These are phyloP conservation scores for Chrysochromulina tobinii DNA, from an alignment of 78 protist genomes.

Conservation along the genomic window DNA sequence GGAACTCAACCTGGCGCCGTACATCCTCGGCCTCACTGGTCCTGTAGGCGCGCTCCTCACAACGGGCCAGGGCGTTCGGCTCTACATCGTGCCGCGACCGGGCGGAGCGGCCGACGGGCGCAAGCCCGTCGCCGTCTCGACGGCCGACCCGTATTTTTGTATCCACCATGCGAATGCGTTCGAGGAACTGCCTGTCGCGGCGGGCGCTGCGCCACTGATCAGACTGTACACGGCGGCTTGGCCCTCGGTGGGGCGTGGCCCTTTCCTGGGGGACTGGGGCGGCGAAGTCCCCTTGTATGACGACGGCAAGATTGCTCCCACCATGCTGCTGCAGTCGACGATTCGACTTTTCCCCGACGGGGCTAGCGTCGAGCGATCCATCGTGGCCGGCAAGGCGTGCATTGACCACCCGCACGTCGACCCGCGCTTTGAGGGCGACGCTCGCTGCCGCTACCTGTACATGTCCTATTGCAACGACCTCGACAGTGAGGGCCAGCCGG, in stretches of 20 bases:
- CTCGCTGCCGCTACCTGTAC: background rate
- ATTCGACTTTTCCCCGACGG: background rate
- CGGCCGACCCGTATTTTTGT: background rate
- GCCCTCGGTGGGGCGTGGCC: background rate
- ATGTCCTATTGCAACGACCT: background rate
- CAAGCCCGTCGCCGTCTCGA: background rate
- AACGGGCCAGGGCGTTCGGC: background rate
- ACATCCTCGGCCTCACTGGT: background rate
- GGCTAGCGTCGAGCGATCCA: background rate
- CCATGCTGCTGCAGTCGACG: background rate
- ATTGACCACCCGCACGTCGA: conserved; percentile 10
- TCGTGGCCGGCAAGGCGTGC: background rate
- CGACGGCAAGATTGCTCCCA: background rate
- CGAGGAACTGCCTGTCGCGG: background rate
- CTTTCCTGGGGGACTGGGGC: background rate
- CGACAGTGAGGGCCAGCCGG: background rate
- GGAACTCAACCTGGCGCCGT: background rate
- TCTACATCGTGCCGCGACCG: background rate
- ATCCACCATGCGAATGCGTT: background rate
- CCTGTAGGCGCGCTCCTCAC: background rate
- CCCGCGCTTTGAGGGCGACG: conserved; percentile 1
- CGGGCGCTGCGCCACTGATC: background rate
- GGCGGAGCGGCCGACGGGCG: background rate
- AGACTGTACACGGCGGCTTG: background rate
- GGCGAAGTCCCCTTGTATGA: background rate